phyloP scores from a whole-genome alignment of 2,329 filamentous ascomycete genomes.

The Penicillium rolfsii region DNA sequence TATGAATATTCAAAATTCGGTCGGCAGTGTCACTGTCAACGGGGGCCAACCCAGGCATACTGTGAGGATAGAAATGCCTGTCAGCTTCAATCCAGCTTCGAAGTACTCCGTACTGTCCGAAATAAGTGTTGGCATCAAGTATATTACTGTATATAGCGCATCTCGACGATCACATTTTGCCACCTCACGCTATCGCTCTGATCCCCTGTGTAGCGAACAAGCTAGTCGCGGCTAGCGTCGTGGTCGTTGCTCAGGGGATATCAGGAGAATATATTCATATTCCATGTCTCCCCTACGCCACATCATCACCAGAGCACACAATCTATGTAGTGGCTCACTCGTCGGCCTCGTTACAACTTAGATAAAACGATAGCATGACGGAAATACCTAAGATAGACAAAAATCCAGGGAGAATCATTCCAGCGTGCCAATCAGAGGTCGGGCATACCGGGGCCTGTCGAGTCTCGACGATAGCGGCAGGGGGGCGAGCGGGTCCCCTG shows the following conservation, averaged over 20 bases:
- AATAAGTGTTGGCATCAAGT: not conserved
- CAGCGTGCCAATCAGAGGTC: slow-evolving; percentile 29
- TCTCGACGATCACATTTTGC: slow-evolving; percentile 10
- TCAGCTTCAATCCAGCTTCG: not conserved
- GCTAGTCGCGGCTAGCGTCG: not conserved
- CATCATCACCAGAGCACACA: not conserved
- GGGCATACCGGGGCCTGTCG: slow-evolving; percentile 19
- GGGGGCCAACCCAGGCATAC: not conserved
- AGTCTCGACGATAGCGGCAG: slow-evolving; percentile 28
- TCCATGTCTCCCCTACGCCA: not conserved
- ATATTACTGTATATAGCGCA: not conserved
- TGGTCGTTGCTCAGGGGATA: slow-evolving; percentile 11
- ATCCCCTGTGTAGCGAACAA: not conserved
- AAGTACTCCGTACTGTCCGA: not conserved
- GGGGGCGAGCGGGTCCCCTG: slow-evolving; percentile 28
- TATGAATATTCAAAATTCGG: not conserved
- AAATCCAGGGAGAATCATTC: slow-evolving; percentile 25
- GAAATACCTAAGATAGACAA: slow-evolving; percentile 15
- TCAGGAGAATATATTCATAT: not conserved
- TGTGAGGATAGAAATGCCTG: not conserved
- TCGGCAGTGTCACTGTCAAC: not conserved
- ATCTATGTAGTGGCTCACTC: not conserved
- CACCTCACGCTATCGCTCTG: slow-evolving; percentile 3
- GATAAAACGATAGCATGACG: slow-evolving; percentile 5
- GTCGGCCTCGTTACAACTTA: not conserved